Base-by-base conservation (phyloP, 2,329 filamentous ascomycete species). In the Hypomyces rosellus region DNA sequence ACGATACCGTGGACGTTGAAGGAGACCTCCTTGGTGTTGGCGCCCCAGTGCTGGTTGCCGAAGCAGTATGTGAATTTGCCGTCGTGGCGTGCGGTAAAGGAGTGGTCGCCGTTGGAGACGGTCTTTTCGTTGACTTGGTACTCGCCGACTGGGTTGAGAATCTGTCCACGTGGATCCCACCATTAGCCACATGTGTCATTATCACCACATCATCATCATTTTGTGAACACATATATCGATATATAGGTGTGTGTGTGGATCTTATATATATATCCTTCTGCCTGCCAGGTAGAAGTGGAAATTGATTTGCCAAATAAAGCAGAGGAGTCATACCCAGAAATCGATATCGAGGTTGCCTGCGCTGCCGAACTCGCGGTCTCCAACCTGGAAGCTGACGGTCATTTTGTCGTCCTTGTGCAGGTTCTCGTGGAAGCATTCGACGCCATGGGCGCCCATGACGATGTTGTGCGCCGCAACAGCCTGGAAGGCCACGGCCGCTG, bases 1-100 rank as follows among this genome's bases (percentile, higher is more conserved):
- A 99, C 92, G 58, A 99, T 89, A 61, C 93, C 93, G 73, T 99
- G 93, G 47, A 99, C 93, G 70, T 99, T 99, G 82, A 99, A 99
- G 50, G 89, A 95, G 48, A 99, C 92, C 71, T 99, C 93, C 74
- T 99, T 99, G 67, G 84, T 95, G 70, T 89, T 89, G 52, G 91
- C 90, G 52, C 89, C 88, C 90, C 92, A 99, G 70, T 93, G 86
- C 77, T 97, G 92, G 73, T 99, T 99, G 73, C 93, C 95, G 75
- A 99, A 99, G 82, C 93, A 99, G 82, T 99, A 99, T 51, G 81
- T 76, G 75, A 88, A 96, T 73, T 88, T 90, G 58, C 93, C 93
- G 69, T 99, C 91, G 65, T 84, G 74, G 61, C 79, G 76, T 46
- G 93, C 91, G 37, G 84, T 86, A 73, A 99, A 97, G 52, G 88